Conservation (phyloP, 768 basidiomycete species). For the Favolaschia claudopus region DNA sequence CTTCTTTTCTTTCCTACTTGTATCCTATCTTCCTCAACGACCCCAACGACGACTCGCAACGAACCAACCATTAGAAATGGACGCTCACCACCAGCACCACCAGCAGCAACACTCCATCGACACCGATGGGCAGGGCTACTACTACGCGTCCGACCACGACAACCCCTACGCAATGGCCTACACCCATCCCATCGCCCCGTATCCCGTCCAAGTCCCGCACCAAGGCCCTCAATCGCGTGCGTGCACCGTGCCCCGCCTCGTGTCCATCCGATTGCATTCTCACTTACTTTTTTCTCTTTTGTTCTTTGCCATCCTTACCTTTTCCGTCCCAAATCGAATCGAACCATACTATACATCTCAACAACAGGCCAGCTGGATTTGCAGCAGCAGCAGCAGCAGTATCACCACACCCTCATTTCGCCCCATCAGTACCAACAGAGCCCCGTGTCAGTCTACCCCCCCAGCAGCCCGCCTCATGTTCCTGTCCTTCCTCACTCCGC, state of each 20-base stretch:
- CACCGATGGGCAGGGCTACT: constrained; percentile 58
- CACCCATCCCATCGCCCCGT: constrained; percentile 64
- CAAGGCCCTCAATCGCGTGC: constrained; percentile 73
- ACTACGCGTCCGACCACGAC: constrained; percentile 64
- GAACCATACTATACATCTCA: too few relatives aligned
- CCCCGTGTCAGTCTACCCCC: constrained; percentile 68
- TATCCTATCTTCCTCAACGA: constrained; percentile 41
- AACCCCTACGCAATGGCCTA: constrained; percentile 50
- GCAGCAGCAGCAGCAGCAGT: constrained; percentile 67
- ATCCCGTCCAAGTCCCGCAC: constrained; percentile 61
- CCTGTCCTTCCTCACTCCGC: constrained; percentile 67
- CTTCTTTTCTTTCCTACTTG: constrained; percentile 43
- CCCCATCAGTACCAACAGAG: constrained; percentile 69
- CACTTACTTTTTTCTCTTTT: constrained; percentile 51
- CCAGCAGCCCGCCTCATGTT: constrained; percentile 75
- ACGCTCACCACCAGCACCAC: constrained; percentile 51
- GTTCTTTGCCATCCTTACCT: constrained; percentile 44
- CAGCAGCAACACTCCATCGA: constrained; percentile 55
- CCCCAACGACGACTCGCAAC: constrained; percentile 39
- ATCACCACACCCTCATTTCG: constrained; percentile 64
- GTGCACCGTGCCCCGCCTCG: constrained; percentile 57
- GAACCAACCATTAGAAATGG: constrained; percentile 38
- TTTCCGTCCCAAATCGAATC: constrained; percentile 40
- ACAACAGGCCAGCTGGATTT: constrained; percentile 78
- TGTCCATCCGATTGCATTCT: constrained; percentile 71